Evolutionary conservation across 805 yeast genomes (phyloP).

Genomic region (Sporopachydermia lactativora): DNA sequence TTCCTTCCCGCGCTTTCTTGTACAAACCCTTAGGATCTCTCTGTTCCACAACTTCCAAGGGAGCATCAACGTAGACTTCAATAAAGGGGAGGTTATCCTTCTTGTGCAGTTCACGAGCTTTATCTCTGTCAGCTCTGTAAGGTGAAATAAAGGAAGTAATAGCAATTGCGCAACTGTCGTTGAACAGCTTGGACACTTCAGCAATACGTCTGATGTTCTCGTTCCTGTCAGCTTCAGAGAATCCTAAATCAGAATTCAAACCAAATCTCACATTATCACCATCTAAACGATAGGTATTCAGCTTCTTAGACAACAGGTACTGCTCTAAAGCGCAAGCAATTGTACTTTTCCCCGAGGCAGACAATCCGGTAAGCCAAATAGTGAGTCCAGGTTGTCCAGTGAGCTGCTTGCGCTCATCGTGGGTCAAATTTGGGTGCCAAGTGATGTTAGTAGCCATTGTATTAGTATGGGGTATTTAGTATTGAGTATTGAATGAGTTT

Average conservation of each 20-base stretch:
- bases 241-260: conserved; percentile 87
- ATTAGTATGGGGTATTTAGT: too few relatives aligned
- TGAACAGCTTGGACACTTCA: conserved; percentile 88
- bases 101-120: conserved; percentile 75
- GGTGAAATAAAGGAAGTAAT: conserved; percentile 91
- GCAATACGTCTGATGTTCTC: conserved; percentile 93
- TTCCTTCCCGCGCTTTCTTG: conserved; percentile 92
- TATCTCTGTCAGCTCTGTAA: conserved; percentile 68
- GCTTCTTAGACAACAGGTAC: conserved; percentile 50
- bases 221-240: conserved; percentile 80
- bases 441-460: conserved; percentile 90
- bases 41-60: conserved; percentile 86
- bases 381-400: conserved; percentile 81
- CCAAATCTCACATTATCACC: conserved; percentile 95
- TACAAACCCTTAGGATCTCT: conserved; percentile 97
- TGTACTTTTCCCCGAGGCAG: conserved; percentile 92
- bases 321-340: conserved; percentile 93
- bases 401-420: conserved; percentile 58
- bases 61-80: conserved; percentile 88
- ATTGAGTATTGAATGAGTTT: too few relatives aligned
- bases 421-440: conserved; percentile 87
- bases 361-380: conserved; percentile 88
- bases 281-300: conserved; percentile 77
- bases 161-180: conserved; percentile 81
- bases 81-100: conserved; percentile 67